These are phyloP conservation scores for Ophiognomonia clavigignenti-juglandacearum DNA, from an alignment of 2,329 filamentous ascomycete species.

Conservation along the genomic window DNA sequence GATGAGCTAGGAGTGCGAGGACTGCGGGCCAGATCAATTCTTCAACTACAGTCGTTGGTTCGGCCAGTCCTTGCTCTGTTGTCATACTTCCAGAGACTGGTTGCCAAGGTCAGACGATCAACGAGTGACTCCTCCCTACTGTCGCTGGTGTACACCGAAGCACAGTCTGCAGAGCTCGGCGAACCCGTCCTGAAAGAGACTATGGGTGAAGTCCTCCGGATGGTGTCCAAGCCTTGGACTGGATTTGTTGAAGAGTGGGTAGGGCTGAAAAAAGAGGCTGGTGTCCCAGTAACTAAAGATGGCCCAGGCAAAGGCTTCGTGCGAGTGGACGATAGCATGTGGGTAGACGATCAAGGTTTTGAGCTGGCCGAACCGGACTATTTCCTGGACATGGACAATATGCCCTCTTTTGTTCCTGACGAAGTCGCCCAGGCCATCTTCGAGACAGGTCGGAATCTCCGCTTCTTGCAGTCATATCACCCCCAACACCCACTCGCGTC, in stretches of 20 bases:
- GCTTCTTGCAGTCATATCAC: constrained; percentile 66
- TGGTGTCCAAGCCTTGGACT: constrained; percentile 29
- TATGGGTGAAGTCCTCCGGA: constrained; percentile 58
- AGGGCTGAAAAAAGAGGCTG: constrained; percentile 57
- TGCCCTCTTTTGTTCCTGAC: constrained; percentile 66
- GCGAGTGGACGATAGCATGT: constrained; percentile 48
- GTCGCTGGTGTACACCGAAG: constrained; percentile 56
- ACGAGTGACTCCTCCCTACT: constrained; percentile 57
- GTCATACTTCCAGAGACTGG: constrained; percentile 44
- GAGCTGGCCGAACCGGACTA: constrained; percentile 56
- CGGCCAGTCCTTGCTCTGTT: constrained; percentile 44
- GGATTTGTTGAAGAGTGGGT: constrained; percentile 64
- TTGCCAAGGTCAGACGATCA: constrained; percentile 39
- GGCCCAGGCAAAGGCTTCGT: constrained; percentile 54
- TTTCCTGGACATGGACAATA: constrained; percentile 56
- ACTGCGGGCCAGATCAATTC: constrained; percentile 39
- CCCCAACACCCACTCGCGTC: constrained; percentile 62
- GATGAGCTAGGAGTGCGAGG: constrained; percentile 40
- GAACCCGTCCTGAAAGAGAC: constrained; percentile 57
- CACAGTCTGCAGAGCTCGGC: constrained; percentile 59
- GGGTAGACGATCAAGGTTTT: constrained; percentile 54
- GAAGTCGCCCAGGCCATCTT: constrained; percentile 71
- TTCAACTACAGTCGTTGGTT: constrained; percentile 48
- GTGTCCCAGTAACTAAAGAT: constrained; percentile 47
- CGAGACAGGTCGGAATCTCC: constrained; percentile 71